Evolutionary conservation across 1,284 basidiomycete species (phyloP).

Genomic region (Leccinum fuscescens): DNA sequence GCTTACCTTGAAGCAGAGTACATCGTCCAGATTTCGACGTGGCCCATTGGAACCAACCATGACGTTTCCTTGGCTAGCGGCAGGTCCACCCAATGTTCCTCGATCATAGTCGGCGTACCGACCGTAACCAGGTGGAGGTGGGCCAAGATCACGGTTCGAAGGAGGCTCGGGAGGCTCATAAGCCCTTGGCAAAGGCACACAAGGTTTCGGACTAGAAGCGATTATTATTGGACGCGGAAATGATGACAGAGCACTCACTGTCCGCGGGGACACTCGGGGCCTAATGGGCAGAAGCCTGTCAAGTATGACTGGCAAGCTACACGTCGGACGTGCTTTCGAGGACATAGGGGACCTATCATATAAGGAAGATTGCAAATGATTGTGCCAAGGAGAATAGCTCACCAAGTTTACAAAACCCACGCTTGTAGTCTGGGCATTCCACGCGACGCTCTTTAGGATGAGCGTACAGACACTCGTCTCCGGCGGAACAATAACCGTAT

Average conservation of each 20-base stretch:
- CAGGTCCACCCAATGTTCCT: slow-evolving; percentile 33
- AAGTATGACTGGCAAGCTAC: slow-evolving; percentile 91
- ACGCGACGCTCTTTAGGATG: slow-evolving; percentile 94
- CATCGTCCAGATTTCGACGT: slow-evolving; percentile 79
- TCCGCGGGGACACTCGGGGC: slow-evolving; percentile 85
- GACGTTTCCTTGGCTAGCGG: slow-evolving; percentile 16
- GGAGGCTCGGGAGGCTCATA: slow-evolving; percentile 80
- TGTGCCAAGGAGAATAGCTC: slow-evolving; percentile 26
- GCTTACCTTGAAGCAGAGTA: slow-evolving; percentile 85
- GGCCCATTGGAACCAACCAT: slow-evolving; percentile 37
- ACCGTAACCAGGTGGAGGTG: slow-evolving; percentile 90
- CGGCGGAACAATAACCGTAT: slow-evolving; percentile 96
- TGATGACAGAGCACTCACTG: slow-evolving; percentile 64
- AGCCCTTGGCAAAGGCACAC: slow-evolving; percentile 66
- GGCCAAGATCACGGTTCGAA: slow-evolving; percentile 77
- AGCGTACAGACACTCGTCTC: slow-evolving; percentile 97
- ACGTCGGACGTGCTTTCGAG: slow-evolving; percentile 89
- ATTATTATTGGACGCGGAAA: slow-evolving; percentile 21
- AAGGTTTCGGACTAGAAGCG: slow-evolving; percentile 65
- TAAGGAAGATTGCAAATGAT: background rate
- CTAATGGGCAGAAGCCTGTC: slow-evolving; percentile 94
- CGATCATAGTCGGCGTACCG: slow-evolving; percentile 82
- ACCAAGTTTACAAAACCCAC: slow-evolving; percentile 95
- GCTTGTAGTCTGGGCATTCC: slow-evolving; percentile 93
- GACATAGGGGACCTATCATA: slow-evolving; percentile 77